A percentile compares a stretch with the other conserved stretches of the same genome.
Evolutionary conservation across 345 rosid genomes (phyloP).

Genomic region (Pugionium cornutum): DNA sequence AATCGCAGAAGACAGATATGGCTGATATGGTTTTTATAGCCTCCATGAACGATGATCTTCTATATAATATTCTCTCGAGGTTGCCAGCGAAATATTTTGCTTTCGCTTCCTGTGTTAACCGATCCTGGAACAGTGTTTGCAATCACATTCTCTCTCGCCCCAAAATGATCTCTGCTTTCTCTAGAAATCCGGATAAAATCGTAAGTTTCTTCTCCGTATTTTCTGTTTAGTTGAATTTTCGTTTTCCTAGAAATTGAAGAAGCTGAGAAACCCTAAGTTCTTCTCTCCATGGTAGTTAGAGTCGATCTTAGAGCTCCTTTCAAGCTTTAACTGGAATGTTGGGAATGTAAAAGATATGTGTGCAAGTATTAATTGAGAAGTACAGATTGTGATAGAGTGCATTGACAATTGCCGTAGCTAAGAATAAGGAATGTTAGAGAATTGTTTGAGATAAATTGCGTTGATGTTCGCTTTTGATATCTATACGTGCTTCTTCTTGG

Average conservation of each 20-base stretch:
- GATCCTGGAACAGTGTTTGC: constrained; percentile 38
- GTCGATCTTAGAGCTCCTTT: constrained; percentile 7
- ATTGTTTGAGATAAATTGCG: not conserved
- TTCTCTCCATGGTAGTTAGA: not conserved
- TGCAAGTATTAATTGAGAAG: not conserved
- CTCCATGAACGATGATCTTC: constrained; percentile 36
- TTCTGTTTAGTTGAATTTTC: not conserved
- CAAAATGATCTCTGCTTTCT: constrained; percentile 34
- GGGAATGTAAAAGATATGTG: not conserved
- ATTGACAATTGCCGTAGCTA: not conserved
- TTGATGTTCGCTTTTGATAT: not conserved
- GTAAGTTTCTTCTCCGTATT: constrained; percentile 23
- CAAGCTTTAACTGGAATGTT: not conserved
- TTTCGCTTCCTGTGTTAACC: constrained; percentile 40
- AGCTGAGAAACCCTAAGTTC: not conserved
- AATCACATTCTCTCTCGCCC: constrained; percentile 37
- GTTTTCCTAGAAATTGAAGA: not conserved
- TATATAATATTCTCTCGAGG: constrained; percentile 27
- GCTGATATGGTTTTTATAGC: constrained; percentile 15
- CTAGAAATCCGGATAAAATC: constrained; percentile 9
- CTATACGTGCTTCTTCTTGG: not conserved
- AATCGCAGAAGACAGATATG: constrained; percentile 22
- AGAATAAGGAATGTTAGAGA: not conserved
- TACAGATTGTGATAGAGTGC: not conserved
- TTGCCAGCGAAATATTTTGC: constrained; percentile 40